phyloP scores from a whole-genome alignment of 345 rosid species.

The Jatropha curcas region DNA sequence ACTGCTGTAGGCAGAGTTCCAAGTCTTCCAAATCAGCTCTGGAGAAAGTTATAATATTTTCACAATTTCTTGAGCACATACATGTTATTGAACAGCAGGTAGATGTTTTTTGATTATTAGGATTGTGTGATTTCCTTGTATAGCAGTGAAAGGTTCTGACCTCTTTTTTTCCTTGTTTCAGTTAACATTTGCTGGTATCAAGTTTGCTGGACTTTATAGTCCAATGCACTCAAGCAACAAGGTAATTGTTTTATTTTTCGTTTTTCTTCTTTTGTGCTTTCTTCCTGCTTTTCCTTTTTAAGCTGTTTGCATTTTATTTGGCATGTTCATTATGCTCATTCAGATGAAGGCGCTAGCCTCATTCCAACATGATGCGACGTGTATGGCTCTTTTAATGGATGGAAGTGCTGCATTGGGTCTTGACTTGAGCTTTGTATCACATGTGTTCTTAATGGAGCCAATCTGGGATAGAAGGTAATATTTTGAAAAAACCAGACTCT shows the following conservation, averaged over 20 bases:
- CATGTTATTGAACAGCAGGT: conserved; percentile 91
- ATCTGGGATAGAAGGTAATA: conserved; percentile 95
- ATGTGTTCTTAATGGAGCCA: conserved; percentile 90
- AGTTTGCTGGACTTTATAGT: conserved; percentile 74
- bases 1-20: conserved; percentile 24
- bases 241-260: conserved; percentile 39
- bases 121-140: neutral
- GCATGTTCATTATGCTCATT: conserved; percentile 9
- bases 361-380: conserved; percentile 64
- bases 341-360: conserved; percentile 72
- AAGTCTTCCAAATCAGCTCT: conserved; percentile 32
- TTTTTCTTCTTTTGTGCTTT: neutral
- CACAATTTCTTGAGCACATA: conserved; percentile 96
- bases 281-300: neutral
- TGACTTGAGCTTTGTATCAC: conserved; percentile 91
- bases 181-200: conserved; percentile 78
- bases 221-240: conserved; percentile 81
- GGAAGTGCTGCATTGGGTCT: conserved; percentile 97
- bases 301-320: neutral
- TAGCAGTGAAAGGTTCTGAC: neutral
- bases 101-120: conserved; percentile 21
- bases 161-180: conserved; percentile 28
- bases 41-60: conserved; percentile 85
- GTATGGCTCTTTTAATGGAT: conserved; percentile 94
- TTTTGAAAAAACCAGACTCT: neutral